Conservation (phyloP, 768 basidiomycete species). For the Leccinum disarticulatum region DNA sequence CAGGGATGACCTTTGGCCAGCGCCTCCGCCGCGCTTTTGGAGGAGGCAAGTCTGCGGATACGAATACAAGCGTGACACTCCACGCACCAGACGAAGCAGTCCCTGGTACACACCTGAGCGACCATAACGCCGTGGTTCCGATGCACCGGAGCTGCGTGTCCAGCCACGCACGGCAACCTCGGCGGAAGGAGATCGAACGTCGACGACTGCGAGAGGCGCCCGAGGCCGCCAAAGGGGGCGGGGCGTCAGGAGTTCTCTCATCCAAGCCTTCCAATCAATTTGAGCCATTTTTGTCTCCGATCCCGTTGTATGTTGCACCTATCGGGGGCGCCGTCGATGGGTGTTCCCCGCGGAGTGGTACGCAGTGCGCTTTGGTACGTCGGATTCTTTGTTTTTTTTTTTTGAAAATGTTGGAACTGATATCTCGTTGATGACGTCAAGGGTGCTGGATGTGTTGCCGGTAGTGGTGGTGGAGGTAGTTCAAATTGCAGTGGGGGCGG, state of each 20-base stretch:
- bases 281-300: background rate
- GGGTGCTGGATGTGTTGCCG: background rate
- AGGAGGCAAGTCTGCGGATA: constrained; percentile 2
- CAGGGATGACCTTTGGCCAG: constrained; percentile 43
- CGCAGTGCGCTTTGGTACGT: constrained; percentile 1
- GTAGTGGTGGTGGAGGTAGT: background rate
- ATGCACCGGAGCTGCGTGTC: constrained; percentile 18
- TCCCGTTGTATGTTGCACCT: background rate
- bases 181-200: background rate
- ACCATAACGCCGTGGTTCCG: constrained; percentile 48
- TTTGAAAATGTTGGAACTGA: background rate
- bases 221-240: background rate
- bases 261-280: background rate
- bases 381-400: background rate
- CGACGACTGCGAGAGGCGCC: background rate
- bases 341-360: background rate
- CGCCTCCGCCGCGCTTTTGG: constrained; percentile 34
- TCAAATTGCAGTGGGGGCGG: background rate
- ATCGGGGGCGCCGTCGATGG: background rate
- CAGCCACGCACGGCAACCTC: background rate
- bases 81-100: constrained; percentile 36
- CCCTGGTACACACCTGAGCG: constrained; percentile 51
- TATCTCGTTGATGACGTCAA: background rate
- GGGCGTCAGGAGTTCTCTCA: background rate
- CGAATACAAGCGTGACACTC: constrained; percentile 21